Evolutionary conservation across 192 early-diverging fungal species (phyloP).

Genomic region (Coemansia guatemalensis): DNA sequence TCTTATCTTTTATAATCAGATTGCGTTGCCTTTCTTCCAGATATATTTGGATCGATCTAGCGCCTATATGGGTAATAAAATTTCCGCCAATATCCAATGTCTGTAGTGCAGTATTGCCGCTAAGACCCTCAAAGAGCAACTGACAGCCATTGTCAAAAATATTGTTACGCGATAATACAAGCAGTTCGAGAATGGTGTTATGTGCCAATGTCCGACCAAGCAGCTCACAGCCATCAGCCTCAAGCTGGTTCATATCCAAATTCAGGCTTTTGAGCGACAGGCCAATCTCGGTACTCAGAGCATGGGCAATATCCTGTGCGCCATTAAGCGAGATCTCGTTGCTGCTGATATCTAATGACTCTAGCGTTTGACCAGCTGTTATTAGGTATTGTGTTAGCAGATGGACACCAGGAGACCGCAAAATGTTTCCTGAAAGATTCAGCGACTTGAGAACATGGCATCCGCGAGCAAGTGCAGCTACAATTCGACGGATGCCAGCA

Average conservation of each 20-base stretch:
- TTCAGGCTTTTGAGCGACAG: constrained; percentile 12
- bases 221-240: constrained; percentile 11
- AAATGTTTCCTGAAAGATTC: constrained; percentile 28
- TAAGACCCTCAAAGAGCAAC: constrained; percentile 16
- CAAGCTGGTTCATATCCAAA: constrained; percentile 38
- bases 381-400: constrained; percentile 15
- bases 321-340: constrained; percentile 24
- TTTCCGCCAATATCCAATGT: constrained; percentile 28
- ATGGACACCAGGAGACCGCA: constrained; percentile 18
- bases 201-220: constrained; percentile 15
- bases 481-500: constrained; percentile 2
- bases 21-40: background rate
- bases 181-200: constrained; percentile 14
- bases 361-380: constrained; percentile 3
- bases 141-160: constrained; percentile 32
- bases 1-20: background rate
- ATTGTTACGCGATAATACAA: constrained; percentile 30
- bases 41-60: constrained; percentile 14
- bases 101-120: constrained; percentile 12
- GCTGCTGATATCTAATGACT: constrained; percentile 26
- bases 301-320: constrained; percentile 9
- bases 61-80: constrained; percentile 26
- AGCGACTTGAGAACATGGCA: constrained; percentile 18
- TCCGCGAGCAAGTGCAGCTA: constrained; percentile 8
- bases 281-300: background rate